Evolutionary conservation across 495 filamentous ascomycete genomes (phyloP), one percentile per base, ranked within the genome.

Genomic region (Hyaloscypha hepaticicola): DNA sequence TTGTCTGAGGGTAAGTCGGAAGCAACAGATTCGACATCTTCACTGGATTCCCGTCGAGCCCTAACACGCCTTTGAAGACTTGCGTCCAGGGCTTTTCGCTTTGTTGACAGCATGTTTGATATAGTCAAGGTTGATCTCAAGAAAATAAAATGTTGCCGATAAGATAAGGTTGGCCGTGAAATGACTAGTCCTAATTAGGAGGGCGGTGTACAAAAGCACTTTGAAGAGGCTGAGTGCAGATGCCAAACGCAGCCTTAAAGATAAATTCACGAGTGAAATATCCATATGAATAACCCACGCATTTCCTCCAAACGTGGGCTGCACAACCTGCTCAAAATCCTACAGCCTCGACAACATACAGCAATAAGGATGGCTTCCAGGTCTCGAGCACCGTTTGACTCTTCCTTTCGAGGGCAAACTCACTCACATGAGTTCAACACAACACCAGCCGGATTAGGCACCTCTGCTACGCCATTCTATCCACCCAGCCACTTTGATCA

Each of bases 31-130:
- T 84, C 83, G 27, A 83, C 77, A 3, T 88, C 85, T 0, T 83
- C 82, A 59, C 83, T 80, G 2, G 73, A 72, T 48, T 84, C 86
- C 34, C 79, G 80, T 33, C 81, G 76, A 0, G 85, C 83, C 48
- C 81, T 81, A 34, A 90, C 83, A 50, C 87, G 79, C 62, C 86
- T 79, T 68, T 88, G 82, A 9, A 90, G 73, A 28, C 74, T 76
- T 3, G 63, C 27, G 6, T 60, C 67, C 9, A 66, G 6, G 24
- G 45, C 55, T 57, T 71, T 71, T 34, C 71, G 55, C 58, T 74
- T 74, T 25, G 38, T 49, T 5, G 34, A 68, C 26, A 75, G 75
- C 82, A 83, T 83, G 11, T 5, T 52, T 52, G 9, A 34, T 21
- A 24, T 19, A 33, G 16, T 38, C n/a, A 8, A 16, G n/a, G 38